phyloP scores from a whole-genome alignment of 495 filamentous ascomycete genomes.

The Endocarpon pusillum region DNA sequence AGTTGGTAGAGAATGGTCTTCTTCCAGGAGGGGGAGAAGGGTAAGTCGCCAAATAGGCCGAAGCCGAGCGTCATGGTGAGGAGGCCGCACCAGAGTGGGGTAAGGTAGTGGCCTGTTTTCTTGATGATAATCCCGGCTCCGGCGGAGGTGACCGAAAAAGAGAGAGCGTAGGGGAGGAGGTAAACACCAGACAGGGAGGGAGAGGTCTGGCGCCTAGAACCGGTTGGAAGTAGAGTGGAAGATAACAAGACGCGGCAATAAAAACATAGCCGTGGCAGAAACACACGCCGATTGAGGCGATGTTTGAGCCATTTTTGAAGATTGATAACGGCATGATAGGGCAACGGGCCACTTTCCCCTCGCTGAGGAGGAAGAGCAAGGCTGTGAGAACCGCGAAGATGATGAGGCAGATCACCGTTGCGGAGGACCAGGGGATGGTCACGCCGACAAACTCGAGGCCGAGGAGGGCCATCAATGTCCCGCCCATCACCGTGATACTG shows the following conservation, averaged over 20 bases:
- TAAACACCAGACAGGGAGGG: conserved; percentile 54
- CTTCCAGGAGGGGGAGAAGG: conserved; percentile 6
- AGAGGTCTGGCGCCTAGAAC: conserved; percentile 48
- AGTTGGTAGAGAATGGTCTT: conserved; percentile 16
- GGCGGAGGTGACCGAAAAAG: conserved; percentile 39
- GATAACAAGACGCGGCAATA: conserved; percentile 29
- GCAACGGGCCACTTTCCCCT: conserved; percentile 47
- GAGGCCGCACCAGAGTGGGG: conserved; percentile 33
- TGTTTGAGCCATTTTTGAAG: conserved; percentile 33
- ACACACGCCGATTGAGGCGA: conserved; percentile 20
- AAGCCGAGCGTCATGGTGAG: conserved; percentile 23
- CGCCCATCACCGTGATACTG: conserved; percentile 40
- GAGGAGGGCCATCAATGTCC: conserved; percentile 52
- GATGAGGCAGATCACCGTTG: conserved; percentile 51
- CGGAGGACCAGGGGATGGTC: conserved; percentile 43
- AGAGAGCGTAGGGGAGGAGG: conserved; percentile 47
- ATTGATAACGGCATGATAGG: conserved; percentile 49
- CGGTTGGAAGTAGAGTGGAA: conserved; percentile 36
- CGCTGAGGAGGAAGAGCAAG: conserved; percentile 42
- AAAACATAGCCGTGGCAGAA: conserved; percentile 26
- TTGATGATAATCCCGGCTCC: conserved; percentile 30
- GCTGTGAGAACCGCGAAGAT: conserved; percentile 44
- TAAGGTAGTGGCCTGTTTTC: conserved; percentile 30
- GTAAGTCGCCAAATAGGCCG: conserved; percentile 15
- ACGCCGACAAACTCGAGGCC: conserved; percentile 55